A percentile compares a stretch with the other conserved stretches of the same genome.
phyloP scores from a whole-genome alignment of 306 rosid species.

The Lathyrus tuberosus region DNA sequence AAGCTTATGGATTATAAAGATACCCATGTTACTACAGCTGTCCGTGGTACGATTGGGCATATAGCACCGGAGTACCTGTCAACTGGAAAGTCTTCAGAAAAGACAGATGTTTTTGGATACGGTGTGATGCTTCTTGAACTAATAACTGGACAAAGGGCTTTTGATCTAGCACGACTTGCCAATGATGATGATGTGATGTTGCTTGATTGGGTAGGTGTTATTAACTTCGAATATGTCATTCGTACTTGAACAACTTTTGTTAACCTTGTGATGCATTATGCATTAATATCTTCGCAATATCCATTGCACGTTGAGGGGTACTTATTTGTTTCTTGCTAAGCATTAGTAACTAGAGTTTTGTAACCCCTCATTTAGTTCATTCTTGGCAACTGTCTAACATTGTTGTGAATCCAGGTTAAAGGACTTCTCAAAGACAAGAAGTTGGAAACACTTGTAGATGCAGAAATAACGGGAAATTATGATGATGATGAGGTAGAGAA shows the following conservation, averaged over 20 bases:
- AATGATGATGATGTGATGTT: constrained; percentile 88
- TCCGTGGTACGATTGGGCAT: constrained; percentile 96
- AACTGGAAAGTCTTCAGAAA: constrained; percentile 95
- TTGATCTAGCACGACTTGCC: constrained; percentile 94
- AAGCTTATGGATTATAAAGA: constrained; percentile 97
- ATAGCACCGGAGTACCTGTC: constrained; percentile 96
- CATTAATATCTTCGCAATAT: neutral
- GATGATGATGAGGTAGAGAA: constrained; percentile 72
- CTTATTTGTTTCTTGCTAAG: too few relatives aligned
- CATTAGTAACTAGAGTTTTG: too few relatives aligned
- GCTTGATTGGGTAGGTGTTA: constrained; percentile 86
- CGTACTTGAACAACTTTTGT: too few relatives aligned
- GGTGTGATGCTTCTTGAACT: constrained; percentile 99
- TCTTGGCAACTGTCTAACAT: constrained; percentile 13
- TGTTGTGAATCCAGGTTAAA: constrained; percentile 66
- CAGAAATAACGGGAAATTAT: constrained; percentile 72
- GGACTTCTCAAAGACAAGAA: constrained; percentile 79
- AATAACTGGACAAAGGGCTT: constrained; percentile 96
- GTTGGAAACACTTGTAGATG: constrained; percentile 77
- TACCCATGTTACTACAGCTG: constrained; percentile 96
- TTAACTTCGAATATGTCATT: neutral
- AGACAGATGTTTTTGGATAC: constrained; percentile 95
- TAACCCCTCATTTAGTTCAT: too few relatives aligned
- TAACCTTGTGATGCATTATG: neutral
- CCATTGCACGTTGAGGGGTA: too few relatives aligned